A percentile compares a stretch with the other conserved stretches of the same genome.
phyloP scores from a whole-genome alignment of 1,284 basidiomycete species.

The Earliella scabrosa region DNA sequence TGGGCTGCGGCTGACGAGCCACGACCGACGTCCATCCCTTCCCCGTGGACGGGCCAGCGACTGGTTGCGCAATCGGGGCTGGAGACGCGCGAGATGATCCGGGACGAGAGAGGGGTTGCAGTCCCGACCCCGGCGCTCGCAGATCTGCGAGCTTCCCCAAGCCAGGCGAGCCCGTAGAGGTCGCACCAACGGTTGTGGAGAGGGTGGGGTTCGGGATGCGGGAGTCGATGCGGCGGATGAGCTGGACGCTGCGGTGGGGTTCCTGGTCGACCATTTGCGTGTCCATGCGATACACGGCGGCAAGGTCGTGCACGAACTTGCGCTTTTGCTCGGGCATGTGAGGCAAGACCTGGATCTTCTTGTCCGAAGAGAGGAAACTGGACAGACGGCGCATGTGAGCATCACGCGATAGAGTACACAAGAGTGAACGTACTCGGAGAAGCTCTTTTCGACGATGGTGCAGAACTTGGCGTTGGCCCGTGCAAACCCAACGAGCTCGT shows the following conservation, averaged over 20 bases:
- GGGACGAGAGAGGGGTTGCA: constrained; percentile 25
- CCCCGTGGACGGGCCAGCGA: constrained; percentile 13
- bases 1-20: constrained; percentile 24
- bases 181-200: constrained; percentile 44
- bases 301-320: constrained; percentile 81
- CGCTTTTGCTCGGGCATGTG: constrained; percentile 81
- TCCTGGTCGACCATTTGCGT: constrained; percentile 86
- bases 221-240: constrained; percentile 81
- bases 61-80: constrained; percentile 14
- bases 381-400: constrained; percentile 9
- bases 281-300: constrained; percentile 79
- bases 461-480: constrained; percentile 70
- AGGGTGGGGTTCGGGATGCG: constrained; percentile 75
- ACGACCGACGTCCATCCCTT: constrained; percentile 47
- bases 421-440: constrained; percentile 65
- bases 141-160: constrained; percentile 66
- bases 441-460: constrained; percentile 74
- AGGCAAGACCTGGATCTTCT: constrained; percentile 75
- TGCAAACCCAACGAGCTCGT: constrained; percentile 67
- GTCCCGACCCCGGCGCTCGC: constrained; percentile 34
- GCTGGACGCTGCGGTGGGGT: constrained; percentile 78
- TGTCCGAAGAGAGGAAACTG: constrained; percentile 73
- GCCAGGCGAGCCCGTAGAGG: constrained; percentile 30
- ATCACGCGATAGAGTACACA: background rate
- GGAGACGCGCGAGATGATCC: constrained; percentile 20